Base-by-base conservation (phyloP, 495 filamentous ascomycete species). In the Aspergillus funiculosus region DNA sequence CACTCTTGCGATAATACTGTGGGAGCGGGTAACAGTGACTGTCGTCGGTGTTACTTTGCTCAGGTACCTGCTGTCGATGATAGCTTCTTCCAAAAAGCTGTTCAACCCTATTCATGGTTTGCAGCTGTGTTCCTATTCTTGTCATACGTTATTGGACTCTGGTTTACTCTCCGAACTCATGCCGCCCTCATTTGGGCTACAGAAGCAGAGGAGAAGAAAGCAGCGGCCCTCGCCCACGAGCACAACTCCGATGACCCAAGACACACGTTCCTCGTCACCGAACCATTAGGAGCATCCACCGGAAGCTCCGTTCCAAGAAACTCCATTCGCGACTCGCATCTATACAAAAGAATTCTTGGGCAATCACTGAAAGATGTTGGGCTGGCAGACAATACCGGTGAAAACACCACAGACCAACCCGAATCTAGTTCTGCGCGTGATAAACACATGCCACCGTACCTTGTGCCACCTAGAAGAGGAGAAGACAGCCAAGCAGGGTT, bases 101-200 rank as follows among this genome's bases (percentile, higher is more conserved):
- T 99, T 13, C 82, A 86, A 40, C 94, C 92, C 6, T 99, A 94
- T 62, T 94, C 85, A 52, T 95, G 88, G 74, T 75, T 94, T 50
- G 82, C 86, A 4, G 87, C 92, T 25, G 61, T 83, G 13, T 77
- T 90, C 52, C 75, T 99, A 24, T 98, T 99, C 67, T 64, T 95
- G 14, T 89, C 88, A 0, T 99, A 99, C 61, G 71, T 92, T 26
- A 92, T 97, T 51, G 92, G 92, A 11, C 71, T 97, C 21, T 89
- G 89, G 82, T 99, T 99, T 62, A 99, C 92, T 4, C 77, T 99
- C 5, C 74, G 94, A 48, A 99, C 92, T 2, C 92, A 99, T 61
- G 92, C 92, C 4, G 91, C 92, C 13, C 82, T 95, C 24, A 99
- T 99, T 46, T 99, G 92, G 92, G 90, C 88, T 57, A 83, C 69